These are phyloP conservation scores for Juncus effusus DNA, from an alignment of 176 grass and related monocot species.

Conservation along the genomic window DNA sequence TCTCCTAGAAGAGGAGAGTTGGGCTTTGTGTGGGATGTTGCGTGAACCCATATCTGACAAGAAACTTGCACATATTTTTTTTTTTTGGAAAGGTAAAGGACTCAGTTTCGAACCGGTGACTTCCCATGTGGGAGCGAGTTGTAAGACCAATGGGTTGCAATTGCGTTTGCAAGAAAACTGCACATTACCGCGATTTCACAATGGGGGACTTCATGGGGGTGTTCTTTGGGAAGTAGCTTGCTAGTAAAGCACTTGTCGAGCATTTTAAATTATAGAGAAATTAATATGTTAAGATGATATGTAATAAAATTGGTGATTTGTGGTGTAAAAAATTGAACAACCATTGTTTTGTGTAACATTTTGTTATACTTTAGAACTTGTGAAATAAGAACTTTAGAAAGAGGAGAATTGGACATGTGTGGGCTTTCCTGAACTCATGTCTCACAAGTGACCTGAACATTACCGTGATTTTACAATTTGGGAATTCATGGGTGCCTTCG, in stretches of 20 bases:
- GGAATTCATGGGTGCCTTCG: slow-evolving; percentile 63
- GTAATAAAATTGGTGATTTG: too few relatives aligned
- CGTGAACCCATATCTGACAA: slow-evolving; percentile 39
- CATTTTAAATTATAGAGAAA: slow-evolving; percentile 49
- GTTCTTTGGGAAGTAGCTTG: slow-evolving; percentile 50
- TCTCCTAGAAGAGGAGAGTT: slow-evolving; percentile 47
- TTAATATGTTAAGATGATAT: too few relatives aligned
- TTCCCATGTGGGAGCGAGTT: too few relatives aligned
- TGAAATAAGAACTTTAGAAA: neutral
- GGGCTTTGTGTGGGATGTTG: slow-evolving; percentile 55
- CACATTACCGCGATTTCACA: slow-evolving; percentile 52
- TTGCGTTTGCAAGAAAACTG: too few relatives aligned
- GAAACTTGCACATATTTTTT: slow-evolving; percentile 13
- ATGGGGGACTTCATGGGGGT: slow-evolving; percentile 52
- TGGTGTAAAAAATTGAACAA: too few relatives aligned
- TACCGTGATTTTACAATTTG: slow-evolving; percentile 54
- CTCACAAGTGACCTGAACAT: slow-evolving; percentile 36
- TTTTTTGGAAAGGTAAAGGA: too few relatives aligned
- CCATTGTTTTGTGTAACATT: too few relatives aligned
- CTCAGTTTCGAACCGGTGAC: too few relatives aligned
- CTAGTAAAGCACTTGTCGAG: slow-evolving; percentile 49
- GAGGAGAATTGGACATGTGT: slow-evolving; percentile 43
- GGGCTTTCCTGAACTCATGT: slow-evolving; percentile 52
- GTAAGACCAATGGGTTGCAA: too few relatives aligned
- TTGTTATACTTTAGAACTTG: too few relatives aligned